Evolutionary conservation across 2,329 filamentous ascomycete species (phyloP), one percentile per base, ranked within the genome.

Genomic region (Pyrenochaeta sp.): DNA sequence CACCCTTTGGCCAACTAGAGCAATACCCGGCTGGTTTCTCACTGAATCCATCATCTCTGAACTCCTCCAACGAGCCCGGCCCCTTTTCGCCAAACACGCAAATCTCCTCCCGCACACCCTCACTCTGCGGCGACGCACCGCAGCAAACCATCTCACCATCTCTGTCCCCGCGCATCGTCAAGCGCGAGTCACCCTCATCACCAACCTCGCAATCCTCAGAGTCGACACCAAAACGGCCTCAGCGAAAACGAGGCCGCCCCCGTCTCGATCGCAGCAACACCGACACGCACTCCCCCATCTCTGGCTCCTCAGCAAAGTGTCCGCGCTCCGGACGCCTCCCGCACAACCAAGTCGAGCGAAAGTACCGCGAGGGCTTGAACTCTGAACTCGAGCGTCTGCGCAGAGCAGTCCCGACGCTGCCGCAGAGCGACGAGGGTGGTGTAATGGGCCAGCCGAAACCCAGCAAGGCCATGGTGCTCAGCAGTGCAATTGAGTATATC

Each of bases 321-420:
- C 53, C 47, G 19, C 51, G 53, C 41, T 48, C 57, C 13, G 50
- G 37, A 26, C 63, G 61, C 15, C 53, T 61, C n/a, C 68, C 68
- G 9, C 67, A 71, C 53, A 70, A 70, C 36, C 66, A 71, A 40
- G 64, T 69, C 30, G 65, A 61, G 23, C 55, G 58, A 39, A 61
- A 61, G 35, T 61, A 61, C 32, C 58, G 58, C 28, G 58, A 61
- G 34, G 65, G 65, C 11, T 54, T 68, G 17, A 68, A 68, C 24
- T 55, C 58, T 2, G 62, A 67, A 26, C 48, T 68, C 29, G 65
- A 68, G 34, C 47, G 65, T 22, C 44, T 68, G 18, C 44, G 63
- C 26, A 51, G 42, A 7, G 60, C 63, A 9, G 57, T 68, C 4
- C 64, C 63, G 3, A 63, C 63, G 3, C 55, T 72, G 4, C 51